A percentile compares a stretch with the other conserved stretches of the same genome.
Evolutionary conservation across 805 yeast genomes (phyloP).

Genomic region (Metschnikowia colocasiae): DNA sequence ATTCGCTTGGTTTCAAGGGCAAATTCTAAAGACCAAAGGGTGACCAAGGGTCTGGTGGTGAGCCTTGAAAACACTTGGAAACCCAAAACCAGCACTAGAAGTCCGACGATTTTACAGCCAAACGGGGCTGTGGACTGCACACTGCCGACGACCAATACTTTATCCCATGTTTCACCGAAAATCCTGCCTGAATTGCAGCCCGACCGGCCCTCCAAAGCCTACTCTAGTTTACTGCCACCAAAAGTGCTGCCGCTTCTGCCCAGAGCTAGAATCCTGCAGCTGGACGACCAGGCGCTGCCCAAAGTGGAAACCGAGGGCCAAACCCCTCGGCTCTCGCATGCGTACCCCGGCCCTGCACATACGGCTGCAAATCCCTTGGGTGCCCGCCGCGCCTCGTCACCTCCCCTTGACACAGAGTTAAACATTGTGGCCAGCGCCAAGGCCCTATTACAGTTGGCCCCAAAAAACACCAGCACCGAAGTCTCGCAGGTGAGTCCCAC

Average conservation of each 20-base stretch:
- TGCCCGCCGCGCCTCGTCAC: neutral
- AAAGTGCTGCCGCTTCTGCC: neutral
- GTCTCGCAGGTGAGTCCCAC: neutral
- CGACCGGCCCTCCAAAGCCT: neutral
- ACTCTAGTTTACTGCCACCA: neutral
- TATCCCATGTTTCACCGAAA: neutral
- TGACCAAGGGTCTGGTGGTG: conserved; percentile 1
- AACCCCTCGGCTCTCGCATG: neutral
- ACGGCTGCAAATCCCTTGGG: neutral
- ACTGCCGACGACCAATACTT: neutral
- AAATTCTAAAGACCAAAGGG: neutral
- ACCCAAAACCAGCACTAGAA: neutral
- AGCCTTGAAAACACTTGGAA: neutral
- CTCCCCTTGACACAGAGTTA: neutral
- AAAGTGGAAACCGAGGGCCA: neutral
- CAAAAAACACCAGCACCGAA: conserved; percentile 1
- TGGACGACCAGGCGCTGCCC: neutral
- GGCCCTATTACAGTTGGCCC: conserved; percentile 13
- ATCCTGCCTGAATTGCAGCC: neutral
- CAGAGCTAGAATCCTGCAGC: neutral
- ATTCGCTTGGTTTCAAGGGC: conserved; percentile 18
- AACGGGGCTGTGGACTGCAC: neutral
- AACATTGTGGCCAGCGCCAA: conserved; percentile 11
- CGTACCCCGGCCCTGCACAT: neutral
- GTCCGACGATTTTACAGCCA: neutral